Evolutionary conservation across 495 filamentous ascomycete genomes (phyloP), one percentile per base, ranked within the genome.

Genomic region (Daldinia grandis): DNA sequence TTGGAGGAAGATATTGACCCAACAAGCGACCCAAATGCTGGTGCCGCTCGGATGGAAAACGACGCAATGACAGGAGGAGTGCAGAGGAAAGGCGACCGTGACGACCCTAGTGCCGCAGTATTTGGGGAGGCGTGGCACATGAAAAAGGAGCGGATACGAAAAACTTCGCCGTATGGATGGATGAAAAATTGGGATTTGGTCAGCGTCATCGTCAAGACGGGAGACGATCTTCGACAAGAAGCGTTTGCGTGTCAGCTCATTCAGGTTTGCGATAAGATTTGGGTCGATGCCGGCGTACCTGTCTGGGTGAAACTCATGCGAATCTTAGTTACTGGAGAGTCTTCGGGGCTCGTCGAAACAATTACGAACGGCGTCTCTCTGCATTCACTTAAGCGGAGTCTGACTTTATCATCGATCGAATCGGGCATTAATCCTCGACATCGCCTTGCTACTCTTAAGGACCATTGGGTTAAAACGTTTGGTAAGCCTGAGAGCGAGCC

Each of bases 241-340:
- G 89, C 91, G 0, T 93, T 93, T 74, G 91, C 91, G 8, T 92
- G 90, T 76, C 91, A 93, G 77, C 83, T 93, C 15, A 93, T 93
- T 73, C 82, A 85, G 49, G 87, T 92, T 35, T 92, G 90, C 76
- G 82, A 88, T 73, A 92, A 88, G 81, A 91, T 93, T 73, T 93
- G 90, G 90, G 76, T 88, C 35, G 89, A 91, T 50, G 87, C 90
- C n/a, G 76, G 78, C 19, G 86, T 91, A 27, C 86, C 87, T n/a
- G 91, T 92, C 24, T 93, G 91, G 91, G 87, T 92, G 33, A 92
- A 93, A 78, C 83, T 87, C 24, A 93, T 93, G 91, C 86, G 90
- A 44, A 93, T 93, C 42, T 80, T 93, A 64, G 91, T 93, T 44
- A 93, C 91, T 27, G 91, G 91, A 38, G 91, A 93, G 80, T 89